A percentile compares a stretch with the other conserved stretches of the same genome.
Conservation (phyloP, 345 rosid genomes). For the Mangifera indica region DNA sequence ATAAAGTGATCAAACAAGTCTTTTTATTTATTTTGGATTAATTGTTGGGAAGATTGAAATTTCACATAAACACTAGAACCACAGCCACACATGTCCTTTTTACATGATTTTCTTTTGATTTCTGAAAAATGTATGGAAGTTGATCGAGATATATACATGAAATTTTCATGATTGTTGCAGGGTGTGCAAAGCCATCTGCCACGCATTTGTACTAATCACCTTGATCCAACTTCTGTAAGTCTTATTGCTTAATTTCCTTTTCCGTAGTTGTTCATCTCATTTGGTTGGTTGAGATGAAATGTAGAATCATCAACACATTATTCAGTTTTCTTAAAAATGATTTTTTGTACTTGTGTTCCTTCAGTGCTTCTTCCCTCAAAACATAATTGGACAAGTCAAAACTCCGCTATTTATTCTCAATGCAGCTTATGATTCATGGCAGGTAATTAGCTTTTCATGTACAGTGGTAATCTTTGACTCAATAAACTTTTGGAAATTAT, state of each 20-base stretch:
- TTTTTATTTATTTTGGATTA: neutral
- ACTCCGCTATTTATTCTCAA: conserved; percentile 85
- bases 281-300: neutral
- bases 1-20: neutral
- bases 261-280: neutral
- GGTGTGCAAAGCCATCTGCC: conserved; percentile 61
- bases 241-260: neutral
- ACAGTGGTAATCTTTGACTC: neutral
- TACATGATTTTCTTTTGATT: neutral
- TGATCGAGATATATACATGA: neutral
- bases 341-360: conserved; percentile 10
- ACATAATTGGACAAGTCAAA: conserved; percentile 62
- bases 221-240: conserved; percentile 79
- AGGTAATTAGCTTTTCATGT: conserved; percentile 49
- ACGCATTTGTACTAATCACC: conserved; percentile 67
- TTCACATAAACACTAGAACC: neutral
- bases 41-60: neutral
- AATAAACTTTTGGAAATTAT: neutral
- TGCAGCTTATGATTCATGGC: conserved; percentile 99
- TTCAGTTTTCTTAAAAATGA: conserved; percentile 14
- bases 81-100: neutral
- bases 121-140: neutral
- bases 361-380: conserved; percentile 99
- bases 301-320: neutral
- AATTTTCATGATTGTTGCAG: conserved; percentile 38